Evolutionary conservation across 2,329 filamentous ascomycete species (phyloP).

Genomic region (Aspergillus ibericus): DNA sequence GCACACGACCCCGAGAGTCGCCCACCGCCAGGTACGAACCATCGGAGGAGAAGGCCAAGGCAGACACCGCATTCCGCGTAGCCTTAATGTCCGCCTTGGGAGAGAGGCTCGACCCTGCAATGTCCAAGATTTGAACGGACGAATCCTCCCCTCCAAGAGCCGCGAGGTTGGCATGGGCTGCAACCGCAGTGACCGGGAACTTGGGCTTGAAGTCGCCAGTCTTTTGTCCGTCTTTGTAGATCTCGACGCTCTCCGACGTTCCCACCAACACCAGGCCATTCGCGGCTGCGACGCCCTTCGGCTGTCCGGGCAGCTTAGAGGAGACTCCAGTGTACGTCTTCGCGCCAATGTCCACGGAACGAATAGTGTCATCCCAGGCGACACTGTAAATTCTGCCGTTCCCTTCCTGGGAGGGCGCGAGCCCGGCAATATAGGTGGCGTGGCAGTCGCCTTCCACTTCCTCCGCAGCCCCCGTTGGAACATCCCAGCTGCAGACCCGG

Average conservation of each 20-base stretch:
- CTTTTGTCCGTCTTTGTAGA: constrained; percentile 59
- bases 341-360: constrained; percentile 71
- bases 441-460: constrained; percentile 78
- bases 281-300: constrained; percentile 67
- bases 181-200: constrained; percentile 69
- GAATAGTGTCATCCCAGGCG: constrained; percentile 90
- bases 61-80: constrained; percentile 70
- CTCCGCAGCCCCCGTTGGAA: constrained; percentile 66
- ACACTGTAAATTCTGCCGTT: constrained; percentile 72
- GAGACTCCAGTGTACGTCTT: constrained; percentile 72
- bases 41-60: constrained; percentile 77
- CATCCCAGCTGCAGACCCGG: constrained; percentile 79
- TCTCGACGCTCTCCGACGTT: constrained; percentile 58
- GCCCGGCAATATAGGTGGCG: constrained; percentile 79
- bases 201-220: constrained; percentile 61
- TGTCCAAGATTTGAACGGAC: constrained; percentile 70
- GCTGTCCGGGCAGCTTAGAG: constrained; percentile 72
- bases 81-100: constrained; percentile 62
- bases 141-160: constrained; percentile 77
- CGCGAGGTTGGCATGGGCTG: constrained; percentile 65
- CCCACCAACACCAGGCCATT: constrained; percentile 58
- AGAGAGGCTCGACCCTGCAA: constrained; percentile 57
- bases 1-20: constrained; percentile 81
- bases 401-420: constrained; percentile 58
- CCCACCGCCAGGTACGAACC: constrained; percentile 80